phyloP scores from a whole-genome alignment of 768 basidiomycete genomes.

The Boletus vermiculosoides region DNA sequence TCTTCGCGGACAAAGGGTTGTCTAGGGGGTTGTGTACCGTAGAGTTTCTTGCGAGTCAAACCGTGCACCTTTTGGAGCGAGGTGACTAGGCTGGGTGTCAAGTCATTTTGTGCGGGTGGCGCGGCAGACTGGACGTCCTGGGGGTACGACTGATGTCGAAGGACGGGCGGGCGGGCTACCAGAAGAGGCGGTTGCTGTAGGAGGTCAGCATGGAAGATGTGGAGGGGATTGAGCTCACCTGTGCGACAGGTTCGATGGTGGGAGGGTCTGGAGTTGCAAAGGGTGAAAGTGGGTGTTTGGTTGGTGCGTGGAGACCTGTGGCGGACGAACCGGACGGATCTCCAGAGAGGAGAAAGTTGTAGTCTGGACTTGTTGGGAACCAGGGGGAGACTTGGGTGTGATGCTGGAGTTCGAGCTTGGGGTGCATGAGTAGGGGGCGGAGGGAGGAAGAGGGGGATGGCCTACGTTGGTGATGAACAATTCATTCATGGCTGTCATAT shows the following conservation, averaged over 20 bases:
- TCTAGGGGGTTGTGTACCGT: conserved; percentile 49
- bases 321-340: conserved; percentile 22
- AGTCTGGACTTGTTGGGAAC: conserved; percentile 40
- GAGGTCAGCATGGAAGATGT: conserved; percentile 12
- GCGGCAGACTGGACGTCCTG: conserved; percentile 27
- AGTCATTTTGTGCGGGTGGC: conserved; percentile 20
- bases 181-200: not conserved
- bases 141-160: conserved; percentile 31
- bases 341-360: conserved; percentile 46
- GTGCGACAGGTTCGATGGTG: conserved; percentile 2
- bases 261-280: conserved; percentile 18
- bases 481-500: conserved; percentile 45
- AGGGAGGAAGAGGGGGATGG: not conserved
- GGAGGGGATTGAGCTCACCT: conserved; percentile 6
- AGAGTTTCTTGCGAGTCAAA: conserved; percentile 67
- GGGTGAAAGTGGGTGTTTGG: not conserved
- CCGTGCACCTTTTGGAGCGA: conserved; percentile 69
- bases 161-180: conserved; percentile 20
- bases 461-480: conserved; percentile 51
- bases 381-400: conserved; percentile 32
- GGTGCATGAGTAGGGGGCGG: not conserved
- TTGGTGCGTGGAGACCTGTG: not conserved
- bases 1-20: conserved; percentile 57
- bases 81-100: conserved; percentile 52
- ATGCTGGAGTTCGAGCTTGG: conserved; percentile 27